phyloP scores from a whole-genome alignment of 352 stramenopile species.

The Elongisporangium anandrum region DNA sequence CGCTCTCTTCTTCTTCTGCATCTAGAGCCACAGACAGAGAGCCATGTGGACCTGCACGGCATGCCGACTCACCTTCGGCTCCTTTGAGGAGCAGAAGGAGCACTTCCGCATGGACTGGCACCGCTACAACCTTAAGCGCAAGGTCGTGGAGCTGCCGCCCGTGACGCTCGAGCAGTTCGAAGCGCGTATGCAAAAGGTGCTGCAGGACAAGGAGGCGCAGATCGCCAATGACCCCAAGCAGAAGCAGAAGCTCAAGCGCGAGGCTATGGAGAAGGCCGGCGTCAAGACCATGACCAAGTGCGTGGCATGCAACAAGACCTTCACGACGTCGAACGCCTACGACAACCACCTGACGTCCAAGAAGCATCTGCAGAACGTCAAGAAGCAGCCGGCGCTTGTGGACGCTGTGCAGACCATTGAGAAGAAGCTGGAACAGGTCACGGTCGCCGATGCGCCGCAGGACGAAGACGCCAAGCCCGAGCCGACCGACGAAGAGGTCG shows the following conservation, averaged over 20 bases:
- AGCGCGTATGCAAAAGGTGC: slow-evolving; percentile 69
- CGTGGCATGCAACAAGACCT: slow-evolving; percentile 82
- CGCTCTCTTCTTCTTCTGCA: background rate
- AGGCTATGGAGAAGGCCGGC: slow-evolving; percentile 63
- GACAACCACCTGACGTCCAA: slow-evolving; percentile 86
- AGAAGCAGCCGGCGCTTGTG: slow-evolving; percentile 52
- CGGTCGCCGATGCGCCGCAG: slow-evolving; percentile 21
- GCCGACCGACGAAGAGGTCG: slow-evolving; percentile 53
- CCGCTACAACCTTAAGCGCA: slow-evolving; percentile 95
- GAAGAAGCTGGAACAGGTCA: slow-evolving; percentile 56
- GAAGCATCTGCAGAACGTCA: slow-evolving; percentile 78
- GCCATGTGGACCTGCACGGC: slow-evolving; percentile 81
- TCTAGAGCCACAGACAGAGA: slow-evolving; percentile 1
- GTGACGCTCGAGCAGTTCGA: slow-evolving; percentile 89
- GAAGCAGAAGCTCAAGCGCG: slow-evolving; percentile 62
- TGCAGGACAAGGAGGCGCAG: slow-evolving; percentile 51
- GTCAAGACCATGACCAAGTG: slow-evolving; percentile 80
- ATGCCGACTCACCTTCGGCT: slow-evolving; percentile 65
- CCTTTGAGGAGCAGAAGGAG: slow-evolving; percentile 67
- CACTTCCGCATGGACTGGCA: slow-evolving; percentile 98
- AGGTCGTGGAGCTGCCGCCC: slow-evolving; percentile 91
- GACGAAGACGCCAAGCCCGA: slow-evolving; percentile 14
- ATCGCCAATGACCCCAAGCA: slow-evolving; percentile 61
- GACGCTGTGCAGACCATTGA: slow-evolving; percentile 57
- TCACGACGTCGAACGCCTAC: slow-evolving; percentile 74